Evolutionary conservation across 2,329 filamentous ascomycete species (phyloP).

Genomic region (Pseudocercospora musae): DNA sequence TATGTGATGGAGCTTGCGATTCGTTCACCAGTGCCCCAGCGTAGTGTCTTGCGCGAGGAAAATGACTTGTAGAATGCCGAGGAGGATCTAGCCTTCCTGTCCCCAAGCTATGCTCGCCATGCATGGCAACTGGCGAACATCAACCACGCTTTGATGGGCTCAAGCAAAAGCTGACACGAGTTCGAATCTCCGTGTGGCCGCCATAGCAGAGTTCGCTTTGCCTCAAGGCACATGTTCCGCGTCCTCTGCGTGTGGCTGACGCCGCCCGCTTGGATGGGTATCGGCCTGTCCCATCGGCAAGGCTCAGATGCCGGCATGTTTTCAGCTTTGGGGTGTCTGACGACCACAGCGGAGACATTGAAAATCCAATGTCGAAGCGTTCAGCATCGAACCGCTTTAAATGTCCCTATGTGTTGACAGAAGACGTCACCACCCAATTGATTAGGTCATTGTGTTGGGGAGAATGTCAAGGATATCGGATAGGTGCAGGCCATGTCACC

Average conservation of each 20-base stretch:
- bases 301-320: conserved; percentile 10
- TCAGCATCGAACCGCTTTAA: not conserved
- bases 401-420: not conserved
- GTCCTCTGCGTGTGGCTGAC: conserved; percentile 2
- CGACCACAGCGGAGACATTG: conserved; percentile 3
- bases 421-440: not conserved
- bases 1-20: conserved; percentile 15
- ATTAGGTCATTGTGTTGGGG: not conserved
- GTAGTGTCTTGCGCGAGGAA: conserved; percentile 9
- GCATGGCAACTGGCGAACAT: not conserved
- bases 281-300: conserved; percentile 4
- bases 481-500: not conserved
- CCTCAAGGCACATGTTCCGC: not conserved
- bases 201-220: not conserved
- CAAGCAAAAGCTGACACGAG: conserved; percentile 4
- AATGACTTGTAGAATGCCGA: conserved; percentile 17
- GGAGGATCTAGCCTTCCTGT: not conserved
- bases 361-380: not conserved
- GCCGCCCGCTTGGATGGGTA: conserved; percentile 10
- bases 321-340: conserved; percentile 12
- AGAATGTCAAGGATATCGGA: not conserved
- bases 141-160: conserved; percentile 11
- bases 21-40: conserved; percentile 15
- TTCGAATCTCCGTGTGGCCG: conserved; percentile 2
- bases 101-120: conserved; percentile 4